Evolutionary conservation across 805 yeast genomes (phyloP).

Genomic region (Kuraishia piskuri): DNA sequence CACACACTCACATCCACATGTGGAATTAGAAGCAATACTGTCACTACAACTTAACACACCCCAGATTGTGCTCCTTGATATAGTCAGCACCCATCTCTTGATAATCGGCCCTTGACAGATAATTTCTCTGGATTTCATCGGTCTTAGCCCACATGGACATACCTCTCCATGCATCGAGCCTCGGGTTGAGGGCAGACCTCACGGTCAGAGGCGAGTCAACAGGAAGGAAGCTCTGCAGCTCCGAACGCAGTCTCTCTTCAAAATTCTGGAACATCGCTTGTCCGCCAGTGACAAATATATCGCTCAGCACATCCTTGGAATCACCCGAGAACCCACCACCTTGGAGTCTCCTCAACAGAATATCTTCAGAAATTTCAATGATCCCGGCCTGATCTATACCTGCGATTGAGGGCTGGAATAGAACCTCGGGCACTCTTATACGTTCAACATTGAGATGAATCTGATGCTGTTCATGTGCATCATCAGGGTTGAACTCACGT

Average conservation of each 20-base stretch:
- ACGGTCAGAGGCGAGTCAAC: conserved; percentile 52
- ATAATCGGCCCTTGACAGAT: conserved; percentile 63
- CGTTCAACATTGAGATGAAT: conserved; percentile 87
- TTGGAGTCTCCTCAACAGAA: conserved; percentile 51
- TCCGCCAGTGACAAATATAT: conserved; percentile 86
- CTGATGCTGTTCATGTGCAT: conserved; percentile 82
- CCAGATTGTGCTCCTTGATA: conserved; percentile 76
- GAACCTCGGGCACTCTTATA: conserved; percentile 82
- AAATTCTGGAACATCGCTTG: conserved; percentile 58
- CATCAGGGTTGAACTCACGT: conserved; percentile 72
- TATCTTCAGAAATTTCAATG: conserved; percentile 64
- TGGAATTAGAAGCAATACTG: not conserved
- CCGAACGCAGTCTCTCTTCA: conserved; percentile 56
- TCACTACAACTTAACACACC: conserved; percentile 25
- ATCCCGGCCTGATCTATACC: conserved; percentile 96
- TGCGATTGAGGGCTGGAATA: conserved; percentile 88
- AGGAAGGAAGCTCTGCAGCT: conserved; percentile 67
- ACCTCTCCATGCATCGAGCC: conserved; percentile 87
- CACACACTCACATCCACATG: not conserved
- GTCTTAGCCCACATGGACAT: conserved; percentile 72
- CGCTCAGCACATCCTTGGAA: conserved; percentile 39
- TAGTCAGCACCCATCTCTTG: conserved; percentile 87
- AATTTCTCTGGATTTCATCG: conserved; percentile 32
- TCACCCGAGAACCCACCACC: conserved; percentile 50
- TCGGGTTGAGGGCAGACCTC: conserved; percentile 56